Evolutionary conservation across 495 filamentous ascomycete genomes (phyloP).

Genomic region (Rhypophila decipiens): DNA sequence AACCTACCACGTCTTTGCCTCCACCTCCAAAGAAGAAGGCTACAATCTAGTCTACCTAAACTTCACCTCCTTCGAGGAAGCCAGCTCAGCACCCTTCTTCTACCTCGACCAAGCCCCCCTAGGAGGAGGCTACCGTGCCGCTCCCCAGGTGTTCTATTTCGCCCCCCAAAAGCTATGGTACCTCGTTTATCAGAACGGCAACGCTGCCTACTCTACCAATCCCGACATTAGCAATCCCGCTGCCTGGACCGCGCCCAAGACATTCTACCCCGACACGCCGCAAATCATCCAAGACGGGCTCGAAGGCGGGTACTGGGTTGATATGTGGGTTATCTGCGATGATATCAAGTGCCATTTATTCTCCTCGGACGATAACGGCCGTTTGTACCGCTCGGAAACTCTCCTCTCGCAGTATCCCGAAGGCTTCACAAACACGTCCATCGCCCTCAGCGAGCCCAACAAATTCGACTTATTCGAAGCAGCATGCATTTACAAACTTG

Average conservation of each 20-base stretch:
- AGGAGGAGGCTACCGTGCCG: constrained; percentile 19
- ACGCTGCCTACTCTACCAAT: constrained; percentile 26
- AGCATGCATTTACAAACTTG: constrained; percentile 13
- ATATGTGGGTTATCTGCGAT: constrained; percentile 27
- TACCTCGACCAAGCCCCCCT: constrained; percentile 21
- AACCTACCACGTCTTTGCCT: constrained; percentile 25
- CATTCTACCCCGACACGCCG: constrained; percentile 15
- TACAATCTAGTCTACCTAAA: constrained; percentile 21
- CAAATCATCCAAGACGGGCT: constrained; percentile 15
- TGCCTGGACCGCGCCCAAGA: constrained; percentile 18
- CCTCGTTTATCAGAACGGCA: constrained; percentile 22
- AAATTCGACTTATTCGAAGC: constrained; percentile 16
- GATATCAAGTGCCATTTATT: constrained; percentile 15
- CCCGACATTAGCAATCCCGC: constrained; percentile 16
- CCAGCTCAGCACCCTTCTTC: constrained; percentile 9
- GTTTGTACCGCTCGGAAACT: constrained; percentile 20
- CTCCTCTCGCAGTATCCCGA: constrained; percentile 11
- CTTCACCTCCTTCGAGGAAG: constrained; percentile 15
- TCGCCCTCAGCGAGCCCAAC: constrained; percentile 12
- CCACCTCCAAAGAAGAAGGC: constrained; percentile 13
- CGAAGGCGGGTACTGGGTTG: constrained; percentile 20
- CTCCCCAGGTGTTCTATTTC: constrained; percentile 20
- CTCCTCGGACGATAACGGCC: constrained; percentile 23
- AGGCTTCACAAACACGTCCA: constrained; percentile 18
- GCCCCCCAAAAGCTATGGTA: constrained; percentile 22